Percentiles rank a stretch among this genome's conserved stretches.
phyloP scores from a whole-genome alignment of 2,329 filamentous ascomycete genomes.

The Thermochaetoides dissita region DNA sequence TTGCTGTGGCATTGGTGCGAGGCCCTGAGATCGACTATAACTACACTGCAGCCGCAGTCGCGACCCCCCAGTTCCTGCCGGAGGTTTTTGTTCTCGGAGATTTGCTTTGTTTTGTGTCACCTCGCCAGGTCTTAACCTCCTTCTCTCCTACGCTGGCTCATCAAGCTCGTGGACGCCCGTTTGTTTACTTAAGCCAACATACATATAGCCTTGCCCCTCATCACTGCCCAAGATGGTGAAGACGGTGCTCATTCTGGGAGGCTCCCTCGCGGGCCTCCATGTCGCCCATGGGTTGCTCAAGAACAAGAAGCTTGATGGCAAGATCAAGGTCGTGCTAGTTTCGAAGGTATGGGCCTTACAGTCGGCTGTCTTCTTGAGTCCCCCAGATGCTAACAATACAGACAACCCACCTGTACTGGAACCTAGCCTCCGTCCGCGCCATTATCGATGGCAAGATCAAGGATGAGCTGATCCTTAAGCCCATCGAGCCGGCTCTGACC shows the following conservation, averaged over 20 bases:
- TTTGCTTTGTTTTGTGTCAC: too few species aligned
- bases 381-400: slow-evolving; percentile 17
- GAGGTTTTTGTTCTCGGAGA: too few species aligned
- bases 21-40: too few species aligned
- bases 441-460: slow-evolving; percentile 35
- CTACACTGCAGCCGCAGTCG: too few species aligned
- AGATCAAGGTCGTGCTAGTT: slow-evolving; percentile 40
- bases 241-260: slow-evolving; percentile 41
- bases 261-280: slow-evolving; percentile 38
- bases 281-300: slow-evolving; percentile 41
- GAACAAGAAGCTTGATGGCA: slow-evolving; percentile 24
- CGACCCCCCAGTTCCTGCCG: too few species aligned
- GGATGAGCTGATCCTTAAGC: slow-evolving; percentile 35
- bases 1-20: too few species aligned
- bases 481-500: slow-evolving; percentile 34
- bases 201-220: too few species aligned
- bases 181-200: not conserved
- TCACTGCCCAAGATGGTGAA: slow-evolving; percentile 20
- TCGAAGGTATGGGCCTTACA: slow-evolving; percentile 30
- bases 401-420: slow-evolving; percentile 47
- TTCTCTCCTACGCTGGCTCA: too few species aligned
- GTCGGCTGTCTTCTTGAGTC: not conserved
- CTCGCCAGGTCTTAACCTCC: too few species aligned
- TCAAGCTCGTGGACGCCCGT: not conserved
- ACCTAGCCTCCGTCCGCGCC: slow-evolving; percentile 40